Percentiles rank a stretch among this genome's conserved stretches.
These are phyloP conservation scores for Umbellularia californica DNA, from an alignment of 164 flowering plant species.

Conservation along the genomic window DNA sequence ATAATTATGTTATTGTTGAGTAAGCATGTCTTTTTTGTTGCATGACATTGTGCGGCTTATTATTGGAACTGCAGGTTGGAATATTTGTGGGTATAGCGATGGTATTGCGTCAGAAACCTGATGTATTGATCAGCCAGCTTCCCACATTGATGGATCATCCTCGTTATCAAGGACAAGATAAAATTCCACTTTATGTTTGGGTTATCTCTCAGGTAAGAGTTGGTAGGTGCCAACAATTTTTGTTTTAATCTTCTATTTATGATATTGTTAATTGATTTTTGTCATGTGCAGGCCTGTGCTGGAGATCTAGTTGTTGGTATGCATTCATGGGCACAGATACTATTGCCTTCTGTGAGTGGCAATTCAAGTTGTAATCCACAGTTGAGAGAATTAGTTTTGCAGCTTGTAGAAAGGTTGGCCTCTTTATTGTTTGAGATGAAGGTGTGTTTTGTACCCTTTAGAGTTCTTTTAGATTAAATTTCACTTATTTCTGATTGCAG, in stretches of 20 bases:
- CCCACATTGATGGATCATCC: constrained; percentile 58
- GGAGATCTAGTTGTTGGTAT: constrained; percentile 78
- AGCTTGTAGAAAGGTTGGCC: constrained; percentile 74
- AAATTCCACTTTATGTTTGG: constrained; percentile 76
- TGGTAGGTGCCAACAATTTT: background rate
- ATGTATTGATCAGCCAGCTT: constrained; percentile 45
- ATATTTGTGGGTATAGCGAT: constrained; percentile 77
- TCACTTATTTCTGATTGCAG: constrained; percentile 27
- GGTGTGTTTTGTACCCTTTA: background rate
- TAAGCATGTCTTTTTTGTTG: no score
- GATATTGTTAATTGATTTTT: background rate
- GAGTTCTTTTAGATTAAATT: background rate
- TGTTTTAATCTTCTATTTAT: background rate
- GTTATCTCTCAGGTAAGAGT: constrained; percentile 65
- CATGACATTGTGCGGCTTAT: constrained; percentile 1
- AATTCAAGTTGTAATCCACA: constrained; percentile 70
- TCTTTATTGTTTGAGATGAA: background rate
- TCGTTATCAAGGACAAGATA: constrained; percentile 85
- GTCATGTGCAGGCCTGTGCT: constrained; percentile 52
- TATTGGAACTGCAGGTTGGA: constrained; percentile 57
- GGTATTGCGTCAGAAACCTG: constrained; percentile 74
- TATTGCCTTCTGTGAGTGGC: constrained; percentile 61
- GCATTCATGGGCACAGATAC: constrained; percentile 58
- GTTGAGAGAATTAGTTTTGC: constrained; percentile 85
- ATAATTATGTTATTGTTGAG: no score